These are phyloP conservation scores for Francoa sonchifolia DNA, from an alignment of 441 rosid genomes.

Conservation along the genomic window DNA sequence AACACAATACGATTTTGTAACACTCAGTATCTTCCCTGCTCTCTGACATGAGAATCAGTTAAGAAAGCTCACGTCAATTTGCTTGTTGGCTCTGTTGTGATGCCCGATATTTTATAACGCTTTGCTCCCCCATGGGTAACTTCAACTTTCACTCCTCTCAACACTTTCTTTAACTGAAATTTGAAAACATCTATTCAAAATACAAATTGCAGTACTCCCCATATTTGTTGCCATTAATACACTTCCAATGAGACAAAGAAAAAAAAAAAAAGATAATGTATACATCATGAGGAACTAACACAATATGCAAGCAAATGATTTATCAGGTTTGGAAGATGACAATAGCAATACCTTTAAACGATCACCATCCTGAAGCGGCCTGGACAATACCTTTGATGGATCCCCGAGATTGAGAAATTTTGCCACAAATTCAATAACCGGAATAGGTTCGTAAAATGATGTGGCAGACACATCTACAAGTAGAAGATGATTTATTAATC, in stretches of 20 bases:
- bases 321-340: no score
- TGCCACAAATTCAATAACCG: neutral
- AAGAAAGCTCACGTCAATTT: neutral
- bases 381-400: neutral
- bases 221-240: no score
- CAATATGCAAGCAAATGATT: no score
- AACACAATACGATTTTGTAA: no score
- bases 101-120: neutral
- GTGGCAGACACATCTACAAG: conserved; percentile 1
- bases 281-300: no score
- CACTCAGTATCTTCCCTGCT: no score
- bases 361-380: neutral
- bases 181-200: neutral
- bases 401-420: neutral
- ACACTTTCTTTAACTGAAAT: neutral
- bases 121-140: neutral
- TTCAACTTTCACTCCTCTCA: conserved; percentile 1
- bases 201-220: no score
- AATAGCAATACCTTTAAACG: neutral
- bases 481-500: neutral
- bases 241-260: no score
- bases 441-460: neutral
- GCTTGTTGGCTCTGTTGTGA: neutral
- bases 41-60: neutral
- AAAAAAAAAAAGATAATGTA: no score